Percentiles rank a stretch among this genome's conserved stretches.
Evolutionary conservation across 2,329 filamentous ascomycete species (phyloP).

Genomic region (Venturia asperata): DNA sequence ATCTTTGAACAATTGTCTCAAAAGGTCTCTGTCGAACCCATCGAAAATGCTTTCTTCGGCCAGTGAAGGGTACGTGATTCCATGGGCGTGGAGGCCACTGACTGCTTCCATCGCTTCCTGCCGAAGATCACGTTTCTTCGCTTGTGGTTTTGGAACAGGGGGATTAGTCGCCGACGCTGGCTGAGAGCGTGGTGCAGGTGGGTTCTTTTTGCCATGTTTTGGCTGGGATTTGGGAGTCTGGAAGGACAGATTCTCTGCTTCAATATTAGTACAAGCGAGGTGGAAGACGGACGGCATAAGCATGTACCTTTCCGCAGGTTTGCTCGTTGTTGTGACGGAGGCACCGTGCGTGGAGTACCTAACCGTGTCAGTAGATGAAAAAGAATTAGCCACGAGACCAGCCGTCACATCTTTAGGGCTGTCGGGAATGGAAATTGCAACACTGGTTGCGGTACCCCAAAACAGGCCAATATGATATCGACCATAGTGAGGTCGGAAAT

Average conservation of each 20-base stretch:
- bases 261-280: background rate
- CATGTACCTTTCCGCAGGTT: slow-evolving; percentile 11
- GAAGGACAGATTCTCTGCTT: background rate
- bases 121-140: slow-evolving; percentile 2
- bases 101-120: slow-evolving; percentile 9
- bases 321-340: slow-evolving; percentile 8
- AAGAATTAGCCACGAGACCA: background rate
- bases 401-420: background rate
- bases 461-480: background rate
- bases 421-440: background rate
- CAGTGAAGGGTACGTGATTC: slow-evolving; percentile 8
- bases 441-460: background rate
- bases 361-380: background rate
- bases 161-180: background rate
- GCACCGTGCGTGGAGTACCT: background rate
- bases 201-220: background rate
- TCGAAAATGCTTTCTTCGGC: slow-evolving; percentile 11
- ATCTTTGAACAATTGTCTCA: slow-evolving; percentile 9
- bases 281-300: background rate
- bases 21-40: slow-evolving; percentile 11
- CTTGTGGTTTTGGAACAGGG: background rate
- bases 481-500: background rate
- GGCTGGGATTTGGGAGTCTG: slow-evolving; percentile 12
- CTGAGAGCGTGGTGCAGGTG: background rate
- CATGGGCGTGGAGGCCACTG: slow-evolving; percentile 7